Evolutionary conservation across 163 green algal genomes (phyloP), one percentile per base, ranked within the genome.

Genomic region (Volvox carteri): DNA sequence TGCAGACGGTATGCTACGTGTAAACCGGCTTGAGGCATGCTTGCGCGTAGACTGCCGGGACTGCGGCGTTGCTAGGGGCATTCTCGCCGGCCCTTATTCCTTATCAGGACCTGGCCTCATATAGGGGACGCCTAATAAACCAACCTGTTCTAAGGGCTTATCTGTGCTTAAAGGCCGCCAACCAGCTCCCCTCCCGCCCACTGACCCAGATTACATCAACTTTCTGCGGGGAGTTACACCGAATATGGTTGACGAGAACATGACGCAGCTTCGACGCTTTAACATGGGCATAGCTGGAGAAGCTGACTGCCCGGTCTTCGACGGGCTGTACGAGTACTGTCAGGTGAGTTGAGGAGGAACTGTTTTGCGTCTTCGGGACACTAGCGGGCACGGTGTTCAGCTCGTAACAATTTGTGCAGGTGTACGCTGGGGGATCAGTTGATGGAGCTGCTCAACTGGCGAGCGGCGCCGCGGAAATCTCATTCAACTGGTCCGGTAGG

Each of bases 261-360:
- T 98, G 81, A 93, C 92, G 60, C 96, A 99, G 90, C 95, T 99
- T 85, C 93, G 95, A 37, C 94, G 96, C 35, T 99, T 98, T 94
- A 99, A 99, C 93, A 95, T 99, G 86, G 97, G 97, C 60, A 93
- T 97, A 67, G 96, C 96, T 6, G 97, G 94, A 4, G 94, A 96
- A 83, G 93, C 93, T 11, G 94, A 96, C 90, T 96, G 94, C 77
- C 98, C 98, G 23, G 95, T 99, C 1, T 99, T 99, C 90, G 95
- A 99, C 77, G 97, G 97, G 25, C 92, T 99, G 67, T 99, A 96
- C 46, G 88, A 99, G 37, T 99, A 99, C 92, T 99, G 91, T 60
- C 85, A 91, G 91, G 91, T 92, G 50, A 23, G 33, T 80, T 80
- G 25, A 65, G 44, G n/a, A 6, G 25, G n/a, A 30, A 3, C 70